Conservation (phyloP, 768 basidiomycete species). For the Dentipellis fragilis region DNA sequence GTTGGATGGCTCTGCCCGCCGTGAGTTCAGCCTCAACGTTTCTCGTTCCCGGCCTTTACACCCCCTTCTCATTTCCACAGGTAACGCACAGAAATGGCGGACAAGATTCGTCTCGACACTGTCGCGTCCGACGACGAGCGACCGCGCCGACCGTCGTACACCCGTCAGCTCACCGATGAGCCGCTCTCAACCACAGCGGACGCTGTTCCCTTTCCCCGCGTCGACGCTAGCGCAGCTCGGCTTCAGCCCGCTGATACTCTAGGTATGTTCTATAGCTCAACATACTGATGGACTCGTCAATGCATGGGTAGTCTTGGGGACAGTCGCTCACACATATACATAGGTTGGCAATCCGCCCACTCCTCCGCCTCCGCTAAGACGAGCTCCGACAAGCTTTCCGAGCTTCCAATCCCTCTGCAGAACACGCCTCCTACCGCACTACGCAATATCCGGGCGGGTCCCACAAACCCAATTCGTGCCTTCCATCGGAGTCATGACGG, state of each 20-base stretch:
- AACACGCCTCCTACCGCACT: conserved; percentile 22
- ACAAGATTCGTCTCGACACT: not conserved
- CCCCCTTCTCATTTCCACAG: not conserved
- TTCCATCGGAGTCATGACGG: conserved; percentile 28
- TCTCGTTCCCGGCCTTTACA: not conserved
- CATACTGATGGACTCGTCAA: not conserved
- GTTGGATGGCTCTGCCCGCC: not conserved
- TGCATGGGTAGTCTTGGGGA: not conserved
- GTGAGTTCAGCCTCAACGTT: not conserved
- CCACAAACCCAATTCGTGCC: conserved; percentile 20
- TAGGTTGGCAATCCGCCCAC: not conserved
- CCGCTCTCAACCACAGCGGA: not conserved
- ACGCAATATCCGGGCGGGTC: conserved; percentile 15
- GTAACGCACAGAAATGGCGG: not conserved
- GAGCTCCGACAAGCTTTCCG: conserved; percentile 36
- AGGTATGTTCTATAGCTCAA: not conserved
- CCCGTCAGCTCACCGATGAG: conserved; percentile 3
- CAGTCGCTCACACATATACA: no score
- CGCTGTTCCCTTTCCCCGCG: not conserved
- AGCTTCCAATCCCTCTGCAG: conserved; percentile 19
- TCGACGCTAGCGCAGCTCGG: not conserved
- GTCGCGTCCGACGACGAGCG: not conserved
- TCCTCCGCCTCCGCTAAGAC: conserved; percentile 24
- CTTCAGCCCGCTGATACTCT: not conserved
- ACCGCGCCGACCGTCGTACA: not conserved